Evolutionary conservation across 768 basidiomycete species (phyloP).

Genomic region (Tylopilus vinaceipallidus): DNA sequence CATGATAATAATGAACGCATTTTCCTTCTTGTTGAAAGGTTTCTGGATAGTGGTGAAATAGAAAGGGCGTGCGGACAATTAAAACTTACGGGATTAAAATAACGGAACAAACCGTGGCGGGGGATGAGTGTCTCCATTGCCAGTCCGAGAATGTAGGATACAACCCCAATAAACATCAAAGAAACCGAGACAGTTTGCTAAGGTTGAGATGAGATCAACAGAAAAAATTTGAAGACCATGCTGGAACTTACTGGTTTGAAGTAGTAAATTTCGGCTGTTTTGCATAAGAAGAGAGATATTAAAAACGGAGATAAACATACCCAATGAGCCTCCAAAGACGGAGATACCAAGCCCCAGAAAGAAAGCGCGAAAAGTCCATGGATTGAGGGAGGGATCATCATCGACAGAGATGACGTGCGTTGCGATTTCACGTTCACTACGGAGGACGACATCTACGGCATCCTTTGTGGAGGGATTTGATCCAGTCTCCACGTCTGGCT

Average conservation of each 20-base stretch:
- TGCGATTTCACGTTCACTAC: constrained; percentile 45
- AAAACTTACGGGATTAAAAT: constrained; percentile 45
- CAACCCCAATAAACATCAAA: constrained; percentile 51
- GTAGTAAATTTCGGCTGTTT: constrained; percentile 55
- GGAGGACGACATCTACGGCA: constrained; percentile 25
- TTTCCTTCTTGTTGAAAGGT: constrained; percentile 60
- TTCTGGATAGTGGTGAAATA: constrained; percentile 33
- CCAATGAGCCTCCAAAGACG: background rate
- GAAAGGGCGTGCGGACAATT: background rate
- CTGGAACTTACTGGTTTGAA: constrained; percentile 47
- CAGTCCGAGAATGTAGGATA: constrained; percentile 50
- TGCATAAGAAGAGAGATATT: background rate
- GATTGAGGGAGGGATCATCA: background rate
- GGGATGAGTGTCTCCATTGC: constrained; percentile 48
- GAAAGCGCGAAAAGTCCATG: background rate
- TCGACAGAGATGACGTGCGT: constrained; percentile 37
- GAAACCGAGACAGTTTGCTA: constrained; percentile 54
- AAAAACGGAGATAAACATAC: background rate
- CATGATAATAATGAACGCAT: constrained; percentile 59
- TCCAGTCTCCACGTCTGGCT: constrained; percentile 32
- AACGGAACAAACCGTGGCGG: constrained; percentile 41
- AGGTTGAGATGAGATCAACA: background rate
- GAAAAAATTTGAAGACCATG: background rate
- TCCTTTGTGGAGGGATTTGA: constrained; percentile 5
- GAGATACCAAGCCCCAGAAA: background rate